Conservation (phyloP, 495 filamentous ascomycete genomes). For the Annulohypoxylon bovei region DNA sequence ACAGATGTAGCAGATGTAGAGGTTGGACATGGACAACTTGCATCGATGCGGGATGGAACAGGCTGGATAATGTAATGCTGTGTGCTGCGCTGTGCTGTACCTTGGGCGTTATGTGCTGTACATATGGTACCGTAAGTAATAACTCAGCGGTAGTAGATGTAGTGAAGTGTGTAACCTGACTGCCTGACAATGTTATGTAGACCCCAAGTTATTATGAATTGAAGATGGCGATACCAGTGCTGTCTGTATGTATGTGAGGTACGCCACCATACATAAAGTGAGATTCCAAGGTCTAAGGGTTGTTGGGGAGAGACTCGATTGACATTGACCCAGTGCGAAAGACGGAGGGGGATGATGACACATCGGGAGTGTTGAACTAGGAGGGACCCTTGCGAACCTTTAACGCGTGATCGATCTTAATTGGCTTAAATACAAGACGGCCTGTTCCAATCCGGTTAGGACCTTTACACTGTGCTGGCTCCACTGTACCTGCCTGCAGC, state of each 20-base stretch:
- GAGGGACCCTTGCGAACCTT: constrained; percentile 32
- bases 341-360: constrained; percentile 37
- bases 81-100: neutral
- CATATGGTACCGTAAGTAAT: neutral
- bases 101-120: constrained; percentile 3
- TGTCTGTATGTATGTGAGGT: too few relatives aligned
- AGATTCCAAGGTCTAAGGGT: neutral
- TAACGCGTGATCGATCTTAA: constrained; percentile 9
- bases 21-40: constrained; percentile 23
- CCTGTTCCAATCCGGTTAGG: constrained; percentile 17
- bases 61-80: neutral
- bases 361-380: constrained; percentile 27
- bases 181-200: neutral
- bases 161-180: neutral
- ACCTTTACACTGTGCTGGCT: constrained; percentile 19
- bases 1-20: neutral
- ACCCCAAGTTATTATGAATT: neutral
- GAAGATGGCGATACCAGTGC: too few relatives aligned
- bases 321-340: constrained; percentile 35
- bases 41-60: constrained; percentile 25
- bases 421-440: constrained; percentile 15
- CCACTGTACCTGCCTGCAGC: neutral
- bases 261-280: neutral
- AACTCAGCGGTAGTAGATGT: constrained; percentile 6
- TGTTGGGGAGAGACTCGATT: constrained; percentile 20